Conservation (phyloP, 805 yeast species). For the fission yeast (Schizosaccharomyces pombe) region ASM294v3 CU329670.1:3735001-3735500, state of each 20-base stretch:
- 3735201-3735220: constrained; percentile 98
- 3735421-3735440: too few relatives aligned
- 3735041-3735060: constrained; percentile 98
- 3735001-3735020: constrained; percentile 97
- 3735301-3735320: too few relatives aligned
- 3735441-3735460: neutral
- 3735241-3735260: constrained; percentile 89
- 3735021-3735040: constrained; percentile 68
- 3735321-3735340: too few relatives aligned
- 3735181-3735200: constrained; percentile 75
- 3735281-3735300: neutral
- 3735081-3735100: constrained; percentile 77
- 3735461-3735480: too few relatives aligned
- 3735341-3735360: too few relatives aligned
- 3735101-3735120: constrained; percentile 86
- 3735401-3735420: too few relatives aligned
- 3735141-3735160: constrained; percentile 95
- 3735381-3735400: too few relatives aligned
- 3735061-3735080: constrained; percentile 96
- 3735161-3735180: constrained; percentile 89
- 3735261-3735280: constrained; percentile 75
- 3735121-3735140: constrained; percentile 91
- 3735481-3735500: constrained; percentile 90
- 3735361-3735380: too few relatives aligned
- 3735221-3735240: constrained; percentile 95